Evolutionary conservation across 805 yeast genomes (phyloP), one percentile per base, ranked within the genome.

Genomic region (Schwanniomyces pseudopolymorphus): DNA sequence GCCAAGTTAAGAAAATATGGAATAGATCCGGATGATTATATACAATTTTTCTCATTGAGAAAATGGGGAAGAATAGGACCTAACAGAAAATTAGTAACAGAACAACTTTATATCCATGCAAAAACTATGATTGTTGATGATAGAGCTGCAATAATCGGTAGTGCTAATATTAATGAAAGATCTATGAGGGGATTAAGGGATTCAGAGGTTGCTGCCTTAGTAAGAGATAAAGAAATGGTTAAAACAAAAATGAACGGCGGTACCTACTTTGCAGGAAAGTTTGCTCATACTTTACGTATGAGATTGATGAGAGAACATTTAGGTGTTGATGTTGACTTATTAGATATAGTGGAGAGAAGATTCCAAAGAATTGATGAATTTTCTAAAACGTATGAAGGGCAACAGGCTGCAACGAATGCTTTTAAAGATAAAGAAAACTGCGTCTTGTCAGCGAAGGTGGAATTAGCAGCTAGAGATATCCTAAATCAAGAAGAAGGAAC

Each of bases 121-220:
- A 94, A 94, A 62, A 79, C 85, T 7, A 78, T 94, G 83, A 78
- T 94, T 56, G 97, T 86, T 9, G 99, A 94, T 68, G 99, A 94
- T 59, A 77, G 96, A 41, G 80, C 85, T 39, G 97, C 96, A 4
- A 86, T 94, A 38, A 91, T 94, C 58, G 99, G 99, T 2, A 89
- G 97, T 59, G 99, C 99, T 0, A 94, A 94, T 59, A 89, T 94
- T 50, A 94, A 94, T 60, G 99, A 94, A 64, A 78, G 99, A 57
- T 92, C 98, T 0, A 91, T 91, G 89, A 76, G 94, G 56, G 99
- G 99, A 13, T 75, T 77, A 17, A 78, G 99, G 62, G 99, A 94
- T 61, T 90, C 97, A 4, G 99, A 94, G 59, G 85, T 94, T 35
- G 96, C 97, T 3, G 89, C 91, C 1, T 69, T 92, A 45, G 82